phyloP scores from a whole-genome alignment of 768 basidiomycete species.

The Mycena pura region DNA sequence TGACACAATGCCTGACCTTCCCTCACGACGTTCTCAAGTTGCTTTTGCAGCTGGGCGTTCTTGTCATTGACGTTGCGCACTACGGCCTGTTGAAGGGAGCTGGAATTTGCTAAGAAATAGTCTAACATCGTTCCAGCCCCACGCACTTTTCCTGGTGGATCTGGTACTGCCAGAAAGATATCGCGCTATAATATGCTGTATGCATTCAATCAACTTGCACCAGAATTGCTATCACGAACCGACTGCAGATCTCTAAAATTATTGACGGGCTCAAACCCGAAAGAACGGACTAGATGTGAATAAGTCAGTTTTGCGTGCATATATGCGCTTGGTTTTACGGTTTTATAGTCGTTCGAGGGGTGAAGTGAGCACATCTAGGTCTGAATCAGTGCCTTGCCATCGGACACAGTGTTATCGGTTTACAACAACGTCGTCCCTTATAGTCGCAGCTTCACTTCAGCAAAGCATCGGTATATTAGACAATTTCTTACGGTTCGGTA shows the following conservation, averaged over 20 bases:
- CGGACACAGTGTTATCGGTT: constrained; percentile 27
- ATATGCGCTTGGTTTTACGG: constrained; percentile 59
- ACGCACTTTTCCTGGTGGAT: constrained; percentile 82
- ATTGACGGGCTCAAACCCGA: constrained; percentile 79
- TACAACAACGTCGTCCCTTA: constrained; percentile 70
- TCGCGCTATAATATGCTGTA: constrained; percentile 59
- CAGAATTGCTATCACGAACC: constrained; percentile 46
- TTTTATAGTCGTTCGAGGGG: constrained; percentile 92
- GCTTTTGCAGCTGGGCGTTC: constrained; percentile 83
- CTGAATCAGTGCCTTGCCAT: neutral
- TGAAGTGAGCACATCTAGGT: constrained; percentile 78
- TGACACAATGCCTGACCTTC: constrained; percentile 59
- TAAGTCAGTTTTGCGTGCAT: too few species aligned
- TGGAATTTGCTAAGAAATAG: constrained; percentile 34
- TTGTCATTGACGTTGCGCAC: constrained; percentile 83
- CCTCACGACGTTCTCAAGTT: constrained; percentile 82
- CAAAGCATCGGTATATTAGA: neutral
- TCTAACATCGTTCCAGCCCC: neutral
- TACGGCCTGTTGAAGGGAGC: constrained; percentile 86
- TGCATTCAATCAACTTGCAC: neutral
- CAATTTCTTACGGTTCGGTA: constrained; percentile 70
- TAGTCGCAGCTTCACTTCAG: constrained; percentile 6
- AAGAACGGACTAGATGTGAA: constrained; percentile 73
- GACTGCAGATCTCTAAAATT: constrained; percentile 82
- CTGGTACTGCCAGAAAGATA: constrained; percentile 93